Conservation (phyloP, 73 alveolate genomes). For the Paramecium caudatum region DNA sequence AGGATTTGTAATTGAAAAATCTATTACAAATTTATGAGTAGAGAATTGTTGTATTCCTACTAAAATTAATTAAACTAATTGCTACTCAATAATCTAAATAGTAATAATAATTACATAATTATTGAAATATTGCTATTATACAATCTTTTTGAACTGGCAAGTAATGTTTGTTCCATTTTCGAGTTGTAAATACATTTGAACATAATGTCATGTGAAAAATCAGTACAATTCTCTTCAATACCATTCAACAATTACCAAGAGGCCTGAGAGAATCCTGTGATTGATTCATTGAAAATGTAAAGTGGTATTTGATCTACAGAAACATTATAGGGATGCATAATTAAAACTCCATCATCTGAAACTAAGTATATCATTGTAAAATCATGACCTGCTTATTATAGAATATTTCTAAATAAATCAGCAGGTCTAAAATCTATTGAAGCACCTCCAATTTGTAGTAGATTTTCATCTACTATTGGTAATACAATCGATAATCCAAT, state of each 20-base stretch:
- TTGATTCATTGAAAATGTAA: constrained; percentile 23
- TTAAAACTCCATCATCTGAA: background rate
- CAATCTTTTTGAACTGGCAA: background rate
- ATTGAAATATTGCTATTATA: background rate
- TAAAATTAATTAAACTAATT: constrained; percentile 3
- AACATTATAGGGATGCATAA: constrained; percentile 46
- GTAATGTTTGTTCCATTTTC: background rate
- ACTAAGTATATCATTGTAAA: background rate
- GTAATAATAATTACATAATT: background rate
- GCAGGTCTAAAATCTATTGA: background rate
- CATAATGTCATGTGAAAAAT: background rate
- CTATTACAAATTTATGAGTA: background rate
- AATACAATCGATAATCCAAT: constrained; percentile 16
- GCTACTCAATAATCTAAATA: background rate
- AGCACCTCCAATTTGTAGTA: background rate
- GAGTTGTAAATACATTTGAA: constrained; percentile 19
- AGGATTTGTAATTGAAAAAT: background rate
- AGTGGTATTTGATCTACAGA: constrained; percentile 14
- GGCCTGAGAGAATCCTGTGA: background rate
- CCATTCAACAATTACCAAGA: background rate
- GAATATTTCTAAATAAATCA: background rate
- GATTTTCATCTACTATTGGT: constrained; percentile 29
- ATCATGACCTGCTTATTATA: background rate
- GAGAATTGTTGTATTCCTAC: background rate
- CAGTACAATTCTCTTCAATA: background rate